These are phyloP conservation scores for Pseudisothecium myosuroides DNA, from an alignment of 225 moss, liverwort and hornwort species.

Conservation along the genomic window DNA sequence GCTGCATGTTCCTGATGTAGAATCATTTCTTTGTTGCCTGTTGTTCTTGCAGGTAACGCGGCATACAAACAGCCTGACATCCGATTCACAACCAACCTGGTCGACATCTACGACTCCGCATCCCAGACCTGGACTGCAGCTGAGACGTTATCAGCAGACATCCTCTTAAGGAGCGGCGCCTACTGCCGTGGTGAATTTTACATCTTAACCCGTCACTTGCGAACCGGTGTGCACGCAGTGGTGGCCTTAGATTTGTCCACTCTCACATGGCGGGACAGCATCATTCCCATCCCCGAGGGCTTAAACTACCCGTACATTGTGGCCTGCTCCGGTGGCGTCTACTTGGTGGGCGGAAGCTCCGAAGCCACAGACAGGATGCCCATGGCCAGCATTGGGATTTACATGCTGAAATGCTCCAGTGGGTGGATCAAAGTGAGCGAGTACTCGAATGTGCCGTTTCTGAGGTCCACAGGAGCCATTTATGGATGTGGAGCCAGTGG, in stretches of 20 bases:
- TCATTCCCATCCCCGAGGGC: background rate
- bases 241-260: background rate
- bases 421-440: conserved; percentile 25
- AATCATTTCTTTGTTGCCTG: background rate
- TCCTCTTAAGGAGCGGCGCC: conserved; percentile 5
- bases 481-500: conserved; percentile 28
- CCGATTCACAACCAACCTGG: background rate
- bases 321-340: conserved; percentile 9
- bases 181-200: conserved; percentile 1
- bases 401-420: background rate
- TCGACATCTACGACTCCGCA: conserved; percentile 17
- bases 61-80: conserved; percentile 1
- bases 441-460: background rate
- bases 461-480: conserved; percentile 31
- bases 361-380: conserved; percentile 20
- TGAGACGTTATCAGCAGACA: background rate
- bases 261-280: background rate
- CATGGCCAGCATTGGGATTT: conserved; percentile 23
- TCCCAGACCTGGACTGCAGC: conserved; percentile 2
- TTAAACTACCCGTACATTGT: conserved; percentile 19
- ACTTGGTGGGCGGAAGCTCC: conserved; percentile 22
- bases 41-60: background rate
- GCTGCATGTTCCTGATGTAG: background rate
- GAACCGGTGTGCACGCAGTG: conserved; percentile 1
- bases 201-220: background rate